These are phyloP conservation scores for Vitrella brassicaformis DNA, from an alignment of 73 alveolate species.

Conservation along the genomic window DNA sequence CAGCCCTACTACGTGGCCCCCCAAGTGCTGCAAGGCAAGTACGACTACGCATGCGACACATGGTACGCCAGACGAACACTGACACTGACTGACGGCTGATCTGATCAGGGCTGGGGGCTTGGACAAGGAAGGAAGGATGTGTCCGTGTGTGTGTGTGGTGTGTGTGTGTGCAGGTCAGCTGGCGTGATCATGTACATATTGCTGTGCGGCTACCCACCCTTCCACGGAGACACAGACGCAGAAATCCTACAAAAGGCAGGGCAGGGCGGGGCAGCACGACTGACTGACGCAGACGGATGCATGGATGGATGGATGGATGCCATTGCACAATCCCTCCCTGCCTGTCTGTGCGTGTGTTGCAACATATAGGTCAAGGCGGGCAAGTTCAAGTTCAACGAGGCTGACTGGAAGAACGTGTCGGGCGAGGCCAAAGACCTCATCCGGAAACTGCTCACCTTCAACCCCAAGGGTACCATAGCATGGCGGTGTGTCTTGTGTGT, in stretches of 20 bases:
- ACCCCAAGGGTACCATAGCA: slow-evolving; percentile 3
- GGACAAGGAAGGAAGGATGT: no score
- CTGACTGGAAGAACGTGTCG: slow-evolving; percentile 39
- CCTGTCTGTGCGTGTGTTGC: no score
- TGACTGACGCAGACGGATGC: no score
- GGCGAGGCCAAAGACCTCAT: slow-evolving; percentile 55
- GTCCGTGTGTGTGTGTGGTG: no score
- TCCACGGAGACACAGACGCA: slow-evolving; percentile 18
- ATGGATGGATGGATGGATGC: no score
- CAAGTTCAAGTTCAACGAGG: slow-evolving; percentile 19
- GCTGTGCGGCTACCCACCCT: slow-evolving; percentile 37
- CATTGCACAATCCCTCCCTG: no score
- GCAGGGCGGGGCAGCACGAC: no score
- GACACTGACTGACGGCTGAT: no score
- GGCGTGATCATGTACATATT: slow-evolving; percentile 25
- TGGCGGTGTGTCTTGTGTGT: background rate
- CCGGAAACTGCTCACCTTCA: slow-evolving; percentile 17
- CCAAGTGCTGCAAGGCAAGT: slow-evolving; percentile 17
- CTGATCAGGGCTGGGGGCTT: no score
- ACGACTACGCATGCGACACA: slow-evolving; percentile 5
- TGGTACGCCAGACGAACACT: no score
- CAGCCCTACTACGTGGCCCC: slow-evolving; percentile 30
- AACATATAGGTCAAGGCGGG: slow-evolving; percentile 28
- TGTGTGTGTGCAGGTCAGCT: no score
- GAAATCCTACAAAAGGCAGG: slow-evolving; percentile 25